phyloP scores from a whole-genome alignment of 73 alveolate species.

The Blepharisma japonicum region DNA sequence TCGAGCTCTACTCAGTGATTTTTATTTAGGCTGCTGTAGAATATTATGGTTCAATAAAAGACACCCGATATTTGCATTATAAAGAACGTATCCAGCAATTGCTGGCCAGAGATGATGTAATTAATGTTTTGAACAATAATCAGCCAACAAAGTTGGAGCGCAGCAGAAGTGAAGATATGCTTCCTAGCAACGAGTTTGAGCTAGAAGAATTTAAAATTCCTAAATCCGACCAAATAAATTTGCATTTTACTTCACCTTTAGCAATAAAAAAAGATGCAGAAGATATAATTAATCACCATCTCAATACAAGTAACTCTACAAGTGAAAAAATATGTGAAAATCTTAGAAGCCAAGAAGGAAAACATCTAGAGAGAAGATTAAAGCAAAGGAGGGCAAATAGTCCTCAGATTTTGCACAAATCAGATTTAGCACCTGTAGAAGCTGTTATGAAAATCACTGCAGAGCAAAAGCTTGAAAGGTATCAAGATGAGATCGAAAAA shows the following conservation, averaged over 20 bases:
- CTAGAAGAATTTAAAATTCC: background rate
- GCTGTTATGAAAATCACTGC: background rate
- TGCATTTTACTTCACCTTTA: no score
- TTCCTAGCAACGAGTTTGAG: background rate
- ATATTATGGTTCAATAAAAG: background rate
- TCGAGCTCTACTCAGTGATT: conserved; percentile 8
- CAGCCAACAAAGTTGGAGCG: no score
- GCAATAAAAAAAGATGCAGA: conserved; percentile 8
- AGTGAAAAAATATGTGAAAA: background rate
- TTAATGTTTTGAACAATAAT: background rate
- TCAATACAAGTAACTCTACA: background rate
- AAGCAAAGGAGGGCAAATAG: conserved; percentile 9
- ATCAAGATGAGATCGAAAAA: conserved; percentile 11
- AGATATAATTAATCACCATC: background rate
- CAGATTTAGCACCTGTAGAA: background rate
- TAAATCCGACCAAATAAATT: no score
- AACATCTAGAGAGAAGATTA: background rate
- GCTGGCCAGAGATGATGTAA: conserved; percentile 2
- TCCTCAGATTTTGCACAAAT: background rate
- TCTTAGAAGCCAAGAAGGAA: conserved; percentile 19
- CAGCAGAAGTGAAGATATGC: no score
- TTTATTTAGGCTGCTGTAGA: conserved; percentile 21
- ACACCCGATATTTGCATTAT: conserved; percentile 6
- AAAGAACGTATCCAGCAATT: conserved; percentile 6
- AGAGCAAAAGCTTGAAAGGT: conserved; percentile 10